Percentiles rank a stretch among this genome's conserved stretches.
Conservation (phyloP, 2,329 filamentous ascomycete species). For the Lecanosticta acicola region DNA sequence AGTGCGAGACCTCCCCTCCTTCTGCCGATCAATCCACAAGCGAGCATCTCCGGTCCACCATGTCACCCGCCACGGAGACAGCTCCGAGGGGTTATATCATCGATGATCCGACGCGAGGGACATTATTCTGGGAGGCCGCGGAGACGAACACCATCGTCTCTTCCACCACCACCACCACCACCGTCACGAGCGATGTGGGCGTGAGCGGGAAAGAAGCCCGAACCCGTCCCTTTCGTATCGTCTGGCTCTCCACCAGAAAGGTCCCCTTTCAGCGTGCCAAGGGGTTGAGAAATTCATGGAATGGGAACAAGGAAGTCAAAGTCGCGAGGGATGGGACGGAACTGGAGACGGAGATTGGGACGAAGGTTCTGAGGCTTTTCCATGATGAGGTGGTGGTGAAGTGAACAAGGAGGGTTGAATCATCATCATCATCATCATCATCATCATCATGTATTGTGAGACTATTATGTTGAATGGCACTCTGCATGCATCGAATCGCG, state of each 20-base stretch:
- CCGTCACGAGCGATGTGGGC: constrained; percentile 2
- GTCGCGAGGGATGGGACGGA: constrained; percentile 93
- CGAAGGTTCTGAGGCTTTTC: constrained; percentile 70
- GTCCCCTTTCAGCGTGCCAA: constrained; percentile 84
- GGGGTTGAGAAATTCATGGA: constrained; percentile 86
- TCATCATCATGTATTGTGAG: too few relatives aligned
- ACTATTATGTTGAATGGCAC: background rate
- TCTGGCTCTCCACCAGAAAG: constrained; percentile 78
- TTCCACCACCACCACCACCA: too few relatives aligned
- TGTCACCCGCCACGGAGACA: constrained; percentile 68
- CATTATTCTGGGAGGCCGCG: constrained; percentile 94
- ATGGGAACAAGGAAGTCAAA: constrained; percentile 90
- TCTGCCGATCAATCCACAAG: background rate
- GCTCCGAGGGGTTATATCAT: constrained; percentile 81
- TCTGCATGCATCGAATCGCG: too few relatives aligned
- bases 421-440: too few relatives aligned
- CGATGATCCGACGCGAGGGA: constrained; percentile 82
- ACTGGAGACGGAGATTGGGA: constrained; percentile 74
- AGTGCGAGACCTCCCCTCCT: too few relatives aligned
- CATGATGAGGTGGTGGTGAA: background rate
- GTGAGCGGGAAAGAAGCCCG: background rate
- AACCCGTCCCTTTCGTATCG: constrained; percentile 80
- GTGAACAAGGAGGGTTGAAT: background rate
- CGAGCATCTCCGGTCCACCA: constrained; percentile 60
- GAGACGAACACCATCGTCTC: constrained; percentile 29